phyloP scores from a whole-genome alignment of 192 early-diverging fungal species.

The Chytriomyces sp. region DNA sequence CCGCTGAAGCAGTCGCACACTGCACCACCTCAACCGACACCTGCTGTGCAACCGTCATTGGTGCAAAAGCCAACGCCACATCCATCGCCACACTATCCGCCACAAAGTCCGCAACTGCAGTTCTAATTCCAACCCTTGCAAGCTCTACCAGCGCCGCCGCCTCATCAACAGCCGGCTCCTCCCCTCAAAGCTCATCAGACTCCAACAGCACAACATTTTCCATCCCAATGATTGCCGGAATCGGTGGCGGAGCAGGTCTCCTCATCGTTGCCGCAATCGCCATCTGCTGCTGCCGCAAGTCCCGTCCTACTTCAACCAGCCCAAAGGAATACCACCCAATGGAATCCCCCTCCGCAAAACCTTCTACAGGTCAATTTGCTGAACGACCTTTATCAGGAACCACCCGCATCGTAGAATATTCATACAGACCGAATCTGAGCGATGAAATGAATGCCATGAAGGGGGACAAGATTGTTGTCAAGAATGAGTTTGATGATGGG shows the following conservation, averaged over 20 bases:
- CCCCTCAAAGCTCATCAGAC: not conserved
- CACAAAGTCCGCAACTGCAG: not conserved
- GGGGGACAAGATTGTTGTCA: conserved; percentile 17
- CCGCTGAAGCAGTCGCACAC: not conserved
- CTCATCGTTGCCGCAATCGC: not conserved
- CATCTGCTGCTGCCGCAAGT: not conserved
- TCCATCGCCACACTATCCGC: not conserved
- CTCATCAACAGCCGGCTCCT: not conserved
- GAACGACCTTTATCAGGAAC: not conserved
- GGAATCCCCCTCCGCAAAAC: not conserved
- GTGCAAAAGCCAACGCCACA: not conserved
- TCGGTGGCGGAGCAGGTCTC: not conserved
- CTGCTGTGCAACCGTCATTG: not conserved
- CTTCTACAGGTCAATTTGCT: not conserved
- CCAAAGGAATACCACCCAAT: not conserved
- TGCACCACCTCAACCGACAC: conserved; percentile 4
- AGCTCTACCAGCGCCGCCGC: not conserved
- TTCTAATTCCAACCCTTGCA: not conserved
- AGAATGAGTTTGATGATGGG: conserved; percentile 24
- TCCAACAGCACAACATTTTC: not conserved
- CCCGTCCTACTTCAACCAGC: not conserved
- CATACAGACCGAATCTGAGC: not conserved
- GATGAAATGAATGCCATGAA: conserved; percentile 7
- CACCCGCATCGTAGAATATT: not conserved
- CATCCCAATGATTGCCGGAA: conserved; percentile 12